Base-by-base conservation (phyloP, 2,329 filamentous ascomycete genomes). In the Chaetomiaceae sp. region DNA sequence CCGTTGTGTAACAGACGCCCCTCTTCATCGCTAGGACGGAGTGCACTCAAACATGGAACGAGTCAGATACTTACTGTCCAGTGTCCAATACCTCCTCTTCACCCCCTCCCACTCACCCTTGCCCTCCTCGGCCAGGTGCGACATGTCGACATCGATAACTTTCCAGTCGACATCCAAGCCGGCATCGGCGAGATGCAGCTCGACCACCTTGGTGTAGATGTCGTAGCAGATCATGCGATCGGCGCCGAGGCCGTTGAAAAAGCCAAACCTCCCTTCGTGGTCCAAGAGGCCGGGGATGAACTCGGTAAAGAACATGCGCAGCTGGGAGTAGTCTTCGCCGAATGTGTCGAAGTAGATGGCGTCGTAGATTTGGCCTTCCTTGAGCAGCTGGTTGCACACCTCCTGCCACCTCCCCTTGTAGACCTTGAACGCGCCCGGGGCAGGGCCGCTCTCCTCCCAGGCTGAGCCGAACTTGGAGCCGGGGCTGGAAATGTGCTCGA, bases 261-360 rank as follows among this genome's bases (percentile, higher is more conserved):
- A 95, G 59, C 91, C 85, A 67, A 95, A 95, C 8, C 85, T 80
- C 55, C 91, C 88, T 4, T 80, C 72, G 20, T 79, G 75, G 61
- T 88, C 85, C 42, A 99, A 74, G 50, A 97, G 70, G 0, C 83
- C 86, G 29, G 94, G 89, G 11, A 97, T 85, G 62, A 87, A 84
- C 68, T 97, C 94, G 2, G 81, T 86, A 68, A 97, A 96, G 74
- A 97, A 96, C 55, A 84, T 78, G 43, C 87, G 86, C 25, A 97
- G 82, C 68, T 92, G 88, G 2, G 78, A 76, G 71, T 97, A 99
- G 59, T 94, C 89, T 72, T 99, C 94, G 6, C 91, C 94, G 69
- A 97, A 97, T 0, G 94, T 99, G 67, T 99, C 94, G 66, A 96
- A 97, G 75, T 97, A 99, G 61, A 99, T 89, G 25, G 87, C 89